Percentiles rank a stretch among this genome's conserved stretches.
Evolutionary conservation across 768 basidiomycete species (phyloP).

Genomic region (Russula sp.): DNA sequence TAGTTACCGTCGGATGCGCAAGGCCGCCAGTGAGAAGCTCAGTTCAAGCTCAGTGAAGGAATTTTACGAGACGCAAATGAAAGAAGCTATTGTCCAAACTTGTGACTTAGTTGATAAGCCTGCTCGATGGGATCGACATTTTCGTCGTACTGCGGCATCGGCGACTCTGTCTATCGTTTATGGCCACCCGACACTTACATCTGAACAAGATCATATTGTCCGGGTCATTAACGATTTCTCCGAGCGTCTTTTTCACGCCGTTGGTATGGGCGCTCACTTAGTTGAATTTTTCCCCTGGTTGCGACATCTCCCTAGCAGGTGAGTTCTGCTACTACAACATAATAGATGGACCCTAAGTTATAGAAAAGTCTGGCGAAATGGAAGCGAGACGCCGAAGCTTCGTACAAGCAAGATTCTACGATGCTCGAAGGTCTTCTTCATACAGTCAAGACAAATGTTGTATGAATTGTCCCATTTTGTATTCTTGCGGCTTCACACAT

Average conservation of each 20-base stretch:
- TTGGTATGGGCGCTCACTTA: neutral
- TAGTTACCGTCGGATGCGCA: constrained; percentile 1
- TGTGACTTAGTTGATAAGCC: neutral
- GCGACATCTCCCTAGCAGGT: neutral
- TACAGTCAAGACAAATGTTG: neutral
- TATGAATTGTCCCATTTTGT: neutral
- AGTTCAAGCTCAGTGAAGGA: neutral
- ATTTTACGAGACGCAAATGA: neutral
- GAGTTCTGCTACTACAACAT: neutral
- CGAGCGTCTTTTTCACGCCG: neutral
- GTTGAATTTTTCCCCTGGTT: constrained; percentile 1
- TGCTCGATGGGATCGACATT: neutral
- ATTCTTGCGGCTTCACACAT: neutral
- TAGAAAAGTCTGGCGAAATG: neutral
- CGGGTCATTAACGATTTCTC: neutral
- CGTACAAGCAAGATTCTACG: neutral
- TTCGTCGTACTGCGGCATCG: neutral
- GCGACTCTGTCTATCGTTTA: constrained; percentile 3
- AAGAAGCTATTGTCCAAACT: neutral
- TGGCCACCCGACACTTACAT: neutral
- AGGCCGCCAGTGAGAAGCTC: neutral
- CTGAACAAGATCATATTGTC: neutral
- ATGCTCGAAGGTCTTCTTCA: neutral
- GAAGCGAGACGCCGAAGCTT: neutral
- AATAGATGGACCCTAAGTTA: no score